Conservation (phyloP, 768 basidiomycete species). For the Asterophora lycoperdoides region DNA sequence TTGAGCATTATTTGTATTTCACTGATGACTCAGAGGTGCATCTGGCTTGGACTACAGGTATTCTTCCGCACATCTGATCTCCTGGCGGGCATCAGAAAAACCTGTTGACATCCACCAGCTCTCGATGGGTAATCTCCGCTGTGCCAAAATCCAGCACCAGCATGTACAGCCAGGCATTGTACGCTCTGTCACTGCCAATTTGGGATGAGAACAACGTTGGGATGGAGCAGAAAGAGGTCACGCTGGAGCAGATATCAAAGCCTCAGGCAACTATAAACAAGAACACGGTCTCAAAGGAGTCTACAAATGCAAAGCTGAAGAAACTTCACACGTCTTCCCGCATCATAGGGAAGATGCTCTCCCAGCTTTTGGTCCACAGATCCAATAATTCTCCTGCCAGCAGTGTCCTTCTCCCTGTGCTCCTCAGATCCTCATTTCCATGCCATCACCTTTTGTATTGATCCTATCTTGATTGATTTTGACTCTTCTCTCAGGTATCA, state of each 20-base stretch:
- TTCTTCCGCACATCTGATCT: background rate
- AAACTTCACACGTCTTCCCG: slow-evolving; percentile 10
- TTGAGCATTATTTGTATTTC: slow-evolving; percentile 11
- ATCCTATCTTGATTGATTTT: no score
- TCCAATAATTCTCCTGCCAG: no score
- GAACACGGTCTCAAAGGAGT: background rate
- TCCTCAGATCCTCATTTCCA: no score
- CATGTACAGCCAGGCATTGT: slow-evolving; percentile 21
- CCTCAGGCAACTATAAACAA: background rate
- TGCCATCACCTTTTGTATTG: no score
- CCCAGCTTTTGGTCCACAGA: slow-evolving; percentile 11
- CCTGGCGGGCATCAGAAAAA: slow-evolving; percentile 4
- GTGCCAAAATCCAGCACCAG: slow-evolving; percentile 18
- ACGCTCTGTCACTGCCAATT: slow-evolving; percentile 8
- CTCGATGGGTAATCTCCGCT: slow-evolving; percentile 17
- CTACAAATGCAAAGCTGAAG: background rate
- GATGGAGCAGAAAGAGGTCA: background rate
- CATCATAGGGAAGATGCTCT: slow-evolving; percentile 16
- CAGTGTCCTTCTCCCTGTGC: no score
- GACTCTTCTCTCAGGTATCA: no score
- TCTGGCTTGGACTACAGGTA: background rate
- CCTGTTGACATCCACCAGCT: slow-evolving; percentile 7
- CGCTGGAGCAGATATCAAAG: background rate
- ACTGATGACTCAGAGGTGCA: slow-evolving; percentile 4
- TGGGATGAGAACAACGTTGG: no score